These are phyloP conservation scores for Zasmidium angulare DNA, from an alignment of 2,329 filamentous ascomycete genomes.

Conservation along the genomic window DNA sequence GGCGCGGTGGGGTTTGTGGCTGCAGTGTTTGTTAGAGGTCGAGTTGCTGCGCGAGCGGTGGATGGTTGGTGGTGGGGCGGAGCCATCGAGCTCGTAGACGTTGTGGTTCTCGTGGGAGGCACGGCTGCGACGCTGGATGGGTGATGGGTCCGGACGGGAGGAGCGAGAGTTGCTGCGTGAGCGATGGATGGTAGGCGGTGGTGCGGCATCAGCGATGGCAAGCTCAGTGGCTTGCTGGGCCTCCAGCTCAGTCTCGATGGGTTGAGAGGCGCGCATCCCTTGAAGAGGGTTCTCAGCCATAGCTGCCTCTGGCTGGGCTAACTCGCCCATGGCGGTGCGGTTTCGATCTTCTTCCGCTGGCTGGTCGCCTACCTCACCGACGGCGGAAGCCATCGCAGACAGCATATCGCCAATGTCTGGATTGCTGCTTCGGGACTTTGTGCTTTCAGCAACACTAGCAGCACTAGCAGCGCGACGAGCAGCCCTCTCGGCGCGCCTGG, in stretches of 20 bases:
- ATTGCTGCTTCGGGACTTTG: background rate
- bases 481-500: background rate
- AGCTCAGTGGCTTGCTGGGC: background rate
- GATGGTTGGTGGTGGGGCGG: background rate
- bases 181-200: background rate
- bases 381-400: background rate
- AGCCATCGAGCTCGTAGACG: background rate
- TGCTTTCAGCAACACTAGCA: background rate
- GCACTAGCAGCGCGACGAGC: background rate
- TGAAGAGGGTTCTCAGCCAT: background rate
- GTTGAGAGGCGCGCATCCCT: background rate
- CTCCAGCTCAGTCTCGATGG: background rate
- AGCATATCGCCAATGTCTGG: background rate
- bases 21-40: background rate
- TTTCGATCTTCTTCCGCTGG: background rate
- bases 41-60: background rate
- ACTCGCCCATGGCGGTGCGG: background rate
- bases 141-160: background rate
- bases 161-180: background rate
- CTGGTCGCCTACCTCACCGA: background rate
- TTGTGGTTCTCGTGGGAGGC: background rate
- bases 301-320: background rate
- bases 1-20: background rate
- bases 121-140: background rate
- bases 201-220: background rate